phyloP scores from a whole-genome alignment of 2,329 filamentous ascomycete species.

The Botryotinia narcissicola region DNA sequence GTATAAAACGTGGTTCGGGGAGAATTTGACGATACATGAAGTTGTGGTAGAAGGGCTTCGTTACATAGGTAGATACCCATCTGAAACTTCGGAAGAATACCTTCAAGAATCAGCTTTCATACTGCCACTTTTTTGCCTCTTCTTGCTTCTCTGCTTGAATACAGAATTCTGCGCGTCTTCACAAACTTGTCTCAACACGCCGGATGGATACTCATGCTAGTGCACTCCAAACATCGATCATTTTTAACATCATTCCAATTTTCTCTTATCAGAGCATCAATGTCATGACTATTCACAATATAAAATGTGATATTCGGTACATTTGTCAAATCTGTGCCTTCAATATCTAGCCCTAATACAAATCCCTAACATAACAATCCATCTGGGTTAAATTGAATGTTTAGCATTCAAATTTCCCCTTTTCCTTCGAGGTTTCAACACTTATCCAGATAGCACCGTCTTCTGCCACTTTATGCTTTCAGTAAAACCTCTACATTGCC shows the following conservation, averaged over 20 bases:
- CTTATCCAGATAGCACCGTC: not conserved
- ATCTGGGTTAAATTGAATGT: not conserved
- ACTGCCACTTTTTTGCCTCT: not conserved
- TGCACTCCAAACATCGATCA: not conserved
- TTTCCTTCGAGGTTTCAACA: rapidly evolving
- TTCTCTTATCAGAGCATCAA: not conserved
- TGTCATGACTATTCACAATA: not conserved
- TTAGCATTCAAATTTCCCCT: not conserved
- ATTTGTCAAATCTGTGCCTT: not conserved
- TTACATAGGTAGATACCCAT: not conserved
- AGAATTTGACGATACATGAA: not conserved
- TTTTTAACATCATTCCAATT: not conserved
- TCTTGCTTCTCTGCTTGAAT: not conserved
- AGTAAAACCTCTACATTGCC: not conserved
- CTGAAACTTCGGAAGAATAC: not conserved
- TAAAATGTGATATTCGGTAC: not conserved
- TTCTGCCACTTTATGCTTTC: not conserved
- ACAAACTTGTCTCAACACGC: not conserved
- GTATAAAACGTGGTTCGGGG: not conserved
- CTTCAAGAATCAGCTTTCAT: not conserved
- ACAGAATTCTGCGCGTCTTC: not conserved
- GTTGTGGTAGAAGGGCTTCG: not conserved
- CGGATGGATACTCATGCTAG: not conserved
- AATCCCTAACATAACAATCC: not conserved
- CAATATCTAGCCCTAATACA: not conserved